Evolutionary conservation across 2,329 filamentous ascomycete species (phyloP).

Genomic region (Coniochaeta hoffmannii): DNA sequence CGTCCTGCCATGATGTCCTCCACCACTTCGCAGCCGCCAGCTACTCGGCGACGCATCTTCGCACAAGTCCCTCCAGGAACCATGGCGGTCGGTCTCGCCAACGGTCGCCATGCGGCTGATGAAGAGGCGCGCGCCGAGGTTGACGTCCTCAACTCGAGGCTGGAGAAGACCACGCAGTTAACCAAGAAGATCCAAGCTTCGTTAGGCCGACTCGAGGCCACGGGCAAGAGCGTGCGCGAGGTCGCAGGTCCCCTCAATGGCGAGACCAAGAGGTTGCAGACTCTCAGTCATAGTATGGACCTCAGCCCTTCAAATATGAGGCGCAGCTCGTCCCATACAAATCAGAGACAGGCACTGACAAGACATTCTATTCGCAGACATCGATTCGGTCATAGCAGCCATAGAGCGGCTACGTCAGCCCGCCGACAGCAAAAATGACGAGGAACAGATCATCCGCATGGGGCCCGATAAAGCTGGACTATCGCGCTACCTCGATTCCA

Average conservation of each 20-base stretch:
- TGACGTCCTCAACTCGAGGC: conserved; percentile 61
- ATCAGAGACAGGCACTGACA: neutral
- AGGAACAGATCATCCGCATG: conserved; percentile 83
- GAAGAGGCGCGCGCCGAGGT: conserved; percentile 64
- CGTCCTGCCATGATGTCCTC: neutral
- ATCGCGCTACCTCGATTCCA: conserved; percentile 76
- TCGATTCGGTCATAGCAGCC: conserved; percentile 76
- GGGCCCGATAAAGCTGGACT: conserved; percentile 81
- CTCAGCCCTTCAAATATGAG: too few relatives aligned
- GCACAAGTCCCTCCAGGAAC: conserved; percentile 2
- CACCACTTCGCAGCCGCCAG: neutral
- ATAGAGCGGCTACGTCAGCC: conserved; percentile 86
- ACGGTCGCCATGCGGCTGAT: conserved; percentile 45
- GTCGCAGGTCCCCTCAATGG: conserved; percentile 88
- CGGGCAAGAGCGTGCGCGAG: conserved; percentile 83
- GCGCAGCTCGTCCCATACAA: neutral
- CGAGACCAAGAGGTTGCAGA: conserved; percentile 83
- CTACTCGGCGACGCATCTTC: conserved; percentile 5
- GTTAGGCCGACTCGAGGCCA: conserved; percentile 73
- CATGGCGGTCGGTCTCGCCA: conserved; percentile 46
- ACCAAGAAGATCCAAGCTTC: conserved; percentile 95
- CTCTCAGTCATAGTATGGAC: conserved; percentile 67
- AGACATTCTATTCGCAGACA: conserved; percentile 46
- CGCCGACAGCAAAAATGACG: conserved; percentile 84
- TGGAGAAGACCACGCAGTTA: conserved; percentile 87